phyloP scores from a whole-genome alignment of 805 yeast species.

The Candida tibetensis region DNA sequence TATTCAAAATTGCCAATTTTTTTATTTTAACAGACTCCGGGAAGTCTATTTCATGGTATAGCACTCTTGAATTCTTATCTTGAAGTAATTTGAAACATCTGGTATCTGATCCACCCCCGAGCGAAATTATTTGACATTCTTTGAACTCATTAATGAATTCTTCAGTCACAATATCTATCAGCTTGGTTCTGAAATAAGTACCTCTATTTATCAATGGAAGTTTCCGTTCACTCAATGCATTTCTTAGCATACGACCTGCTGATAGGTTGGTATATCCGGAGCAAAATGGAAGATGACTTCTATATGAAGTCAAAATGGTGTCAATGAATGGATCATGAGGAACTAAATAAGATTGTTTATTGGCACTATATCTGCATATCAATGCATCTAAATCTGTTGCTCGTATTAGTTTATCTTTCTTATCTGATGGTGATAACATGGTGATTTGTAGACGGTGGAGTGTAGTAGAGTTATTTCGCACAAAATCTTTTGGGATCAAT shows the following conservation, averaged over 20 bases:
- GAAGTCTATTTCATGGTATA: slow-evolving; percentile 65
- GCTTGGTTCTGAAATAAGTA: slow-evolving; percentile 57
- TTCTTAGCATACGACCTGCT: slow-evolving; percentile 38
- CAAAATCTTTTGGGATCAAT: too few species aligned
- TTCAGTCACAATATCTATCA: slow-evolving; percentile 48
- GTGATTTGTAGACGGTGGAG: too few species aligned
- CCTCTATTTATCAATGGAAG: slow-evolving; percentile 71
- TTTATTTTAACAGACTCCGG: slow-evolving; percentile 52
- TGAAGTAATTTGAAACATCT: slow-evolving; percentile 53
- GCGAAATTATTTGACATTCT: slow-evolving; percentile 54
- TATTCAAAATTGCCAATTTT: slow-evolving; percentile 42
- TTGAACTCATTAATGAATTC: slow-evolving; percentile 34
- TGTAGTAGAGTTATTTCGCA: too few species aligned
- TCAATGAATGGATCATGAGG: slow-evolving; percentile 37
- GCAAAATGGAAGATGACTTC: slow-evolving; percentile 36
- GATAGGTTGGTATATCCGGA: slow-evolving; percentile 38
- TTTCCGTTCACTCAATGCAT: slow-evolving; percentile 42
- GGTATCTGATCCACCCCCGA: slow-evolving; percentile 85
- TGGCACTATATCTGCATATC: slow-evolving; percentile 60
- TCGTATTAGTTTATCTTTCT: slow-evolving; percentile 45
- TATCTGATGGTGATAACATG: slow-evolving; percentile 34
- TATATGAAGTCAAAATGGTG: slow-evolving; percentile 33
- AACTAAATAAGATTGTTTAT: slow-evolving; percentile 44
- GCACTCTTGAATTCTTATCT: slow-evolving; percentile 23
- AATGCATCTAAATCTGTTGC: slow-evolving; percentile 70